Base-by-base conservation (phyloP, 306 rosid genomes). In the Castanea mollissima region DNA sequence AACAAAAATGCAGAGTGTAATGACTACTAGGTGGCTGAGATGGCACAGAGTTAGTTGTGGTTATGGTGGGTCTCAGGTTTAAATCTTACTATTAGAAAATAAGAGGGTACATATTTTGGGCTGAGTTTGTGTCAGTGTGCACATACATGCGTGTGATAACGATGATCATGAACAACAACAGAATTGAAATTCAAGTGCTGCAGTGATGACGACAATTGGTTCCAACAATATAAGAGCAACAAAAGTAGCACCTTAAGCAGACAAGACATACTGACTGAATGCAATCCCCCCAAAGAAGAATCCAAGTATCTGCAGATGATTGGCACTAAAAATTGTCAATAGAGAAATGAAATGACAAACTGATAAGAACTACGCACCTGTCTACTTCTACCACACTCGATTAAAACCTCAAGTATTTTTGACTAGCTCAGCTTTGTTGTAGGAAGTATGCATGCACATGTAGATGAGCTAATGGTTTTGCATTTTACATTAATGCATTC, bases 221-320 rank as follows among this genome's bases (percentile, higher is more conserved):
- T 80, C 31, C 49, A 44, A 68, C 46, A 41, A 41, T 41, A 2
- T 41, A 41, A 41, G 46, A 41, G 46, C 46, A 41, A 41, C 46
- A 41, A 16, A 54, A 55, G 73, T 54, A 55, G 73, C 63, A 52
- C 76, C 69, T 73, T 68, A 51, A 64, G 78, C 41, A 52, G 51
- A 77, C 60, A 70, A 74, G 35, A 95, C 80, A 90, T 92, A 88
- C 77, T 95, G 99, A 89, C 91, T 92, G 81, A 95, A 96, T 63
- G 91, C 85, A 77, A 95, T 88, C 71, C 99, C 99, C 29, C 97
- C 98, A 78, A 89, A 89, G 89, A 95, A 95, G 92, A 95, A 95
- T 79, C 98, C 99, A 35, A 95, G 98, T 73, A 95, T 95, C 99
- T 95, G 96, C 86, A 86, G 83, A 77, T 55, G 79, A 81, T 20